Conservation (phyloP, 768 basidiomycete genomes). For the Trametes coccinea region DNA sequence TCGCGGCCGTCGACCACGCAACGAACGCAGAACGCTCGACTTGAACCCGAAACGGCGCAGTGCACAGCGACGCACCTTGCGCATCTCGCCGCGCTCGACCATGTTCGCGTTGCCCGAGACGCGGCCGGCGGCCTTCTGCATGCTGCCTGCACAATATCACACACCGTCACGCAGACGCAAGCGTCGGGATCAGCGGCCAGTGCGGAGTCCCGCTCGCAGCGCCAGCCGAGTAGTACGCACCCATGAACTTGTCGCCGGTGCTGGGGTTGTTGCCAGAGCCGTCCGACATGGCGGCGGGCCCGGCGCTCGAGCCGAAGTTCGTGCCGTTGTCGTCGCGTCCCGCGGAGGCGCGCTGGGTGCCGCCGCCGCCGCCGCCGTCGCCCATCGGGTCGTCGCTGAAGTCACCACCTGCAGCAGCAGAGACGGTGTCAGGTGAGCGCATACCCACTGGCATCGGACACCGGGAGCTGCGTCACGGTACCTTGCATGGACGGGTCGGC, state of each 20-base stretch:
- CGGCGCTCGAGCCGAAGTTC: background rate
- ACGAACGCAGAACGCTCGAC: background rate
- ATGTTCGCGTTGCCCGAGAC: constrained; percentile 13
- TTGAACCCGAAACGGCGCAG: background rate
- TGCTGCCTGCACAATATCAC: background rate
- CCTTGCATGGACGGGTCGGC: background rate
- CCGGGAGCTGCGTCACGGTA: too few species aligned
- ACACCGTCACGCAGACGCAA: too few species aligned
- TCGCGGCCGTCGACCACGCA: background rate
- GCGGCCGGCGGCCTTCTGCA: constrained; percentile 15
- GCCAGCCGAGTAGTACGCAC: background rate
- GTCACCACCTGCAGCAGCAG: background rate
- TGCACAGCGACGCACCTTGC: constrained; percentile 16
- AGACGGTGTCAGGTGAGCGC: too few species aligned
- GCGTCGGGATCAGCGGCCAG: too few species aligned
- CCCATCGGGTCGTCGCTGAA: background rate
- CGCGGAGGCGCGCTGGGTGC: background rate
- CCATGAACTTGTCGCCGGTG: constrained; percentile 6
- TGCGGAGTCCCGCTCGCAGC: background rate
- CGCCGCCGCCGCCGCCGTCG: background rate
- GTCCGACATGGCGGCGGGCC: too few species aligned
- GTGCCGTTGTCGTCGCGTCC: background rate
- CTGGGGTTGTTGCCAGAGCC: background rate
- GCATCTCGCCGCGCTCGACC: constrained; percentile 20
- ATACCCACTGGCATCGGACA: too few species aligned